Conservation (phyloP, 495 filamentous ascomycete species). For the Xylaria intraflava region DNA sequence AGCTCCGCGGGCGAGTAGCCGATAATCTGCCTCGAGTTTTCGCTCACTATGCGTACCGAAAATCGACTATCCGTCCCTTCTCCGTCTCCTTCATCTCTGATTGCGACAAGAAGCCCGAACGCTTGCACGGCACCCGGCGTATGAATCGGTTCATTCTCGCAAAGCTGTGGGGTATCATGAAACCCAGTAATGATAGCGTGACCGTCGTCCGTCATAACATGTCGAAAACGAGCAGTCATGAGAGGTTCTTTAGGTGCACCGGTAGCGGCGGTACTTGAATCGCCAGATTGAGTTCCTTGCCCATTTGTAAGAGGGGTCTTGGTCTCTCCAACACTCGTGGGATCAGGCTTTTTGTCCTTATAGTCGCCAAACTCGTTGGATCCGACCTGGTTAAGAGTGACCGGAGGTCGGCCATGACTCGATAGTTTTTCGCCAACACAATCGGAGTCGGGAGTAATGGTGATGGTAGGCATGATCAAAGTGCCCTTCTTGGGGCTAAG, state of each 20-base stretch:
- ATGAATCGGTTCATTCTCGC: constrained; percentile 92
- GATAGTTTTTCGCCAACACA: constrained; percentile 26
- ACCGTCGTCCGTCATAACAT: constrained; percentile 69
- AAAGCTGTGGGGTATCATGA: constrained; percentile 62
- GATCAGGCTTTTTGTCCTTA: constrained; percentile 11
- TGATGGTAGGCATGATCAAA: no score
- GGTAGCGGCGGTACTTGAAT: constrained; percentile 16
- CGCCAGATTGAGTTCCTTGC: constrained; percentile 5
- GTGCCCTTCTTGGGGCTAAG: constrained; percentile 19
- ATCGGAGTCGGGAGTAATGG: constrained; percentile 17
- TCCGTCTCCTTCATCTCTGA: constrained; percentile 53
- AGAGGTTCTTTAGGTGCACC: constrained; percentile 29
- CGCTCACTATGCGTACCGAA: constrained; percentile 72
- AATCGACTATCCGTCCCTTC: constrained; percentile 52
- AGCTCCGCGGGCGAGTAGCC: constrained; percentile 74
- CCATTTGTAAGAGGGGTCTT: background rate
- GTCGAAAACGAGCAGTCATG: constrained; percentile 70
- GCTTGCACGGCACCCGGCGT: constrained; percentile 84
- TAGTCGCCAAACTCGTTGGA: constrained; percentile 20
- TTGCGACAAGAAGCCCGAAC: constrained; percentile 72
- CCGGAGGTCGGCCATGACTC: constrained; percentile 19
- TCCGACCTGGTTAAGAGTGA: constrained; percentile 28
- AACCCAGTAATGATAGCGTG: constrained; percentile 83
- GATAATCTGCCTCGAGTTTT: constrained; percentile 72
- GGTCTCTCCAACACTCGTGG: constrained; percentile 7